A percentile compares a stretch with the other conserved stretches of the same genome.
phyloP scores from a whole-genome alignment of 2,329 filamentous ascomycete genomes.

The Ambrosiella cleistominuta region DNA sequence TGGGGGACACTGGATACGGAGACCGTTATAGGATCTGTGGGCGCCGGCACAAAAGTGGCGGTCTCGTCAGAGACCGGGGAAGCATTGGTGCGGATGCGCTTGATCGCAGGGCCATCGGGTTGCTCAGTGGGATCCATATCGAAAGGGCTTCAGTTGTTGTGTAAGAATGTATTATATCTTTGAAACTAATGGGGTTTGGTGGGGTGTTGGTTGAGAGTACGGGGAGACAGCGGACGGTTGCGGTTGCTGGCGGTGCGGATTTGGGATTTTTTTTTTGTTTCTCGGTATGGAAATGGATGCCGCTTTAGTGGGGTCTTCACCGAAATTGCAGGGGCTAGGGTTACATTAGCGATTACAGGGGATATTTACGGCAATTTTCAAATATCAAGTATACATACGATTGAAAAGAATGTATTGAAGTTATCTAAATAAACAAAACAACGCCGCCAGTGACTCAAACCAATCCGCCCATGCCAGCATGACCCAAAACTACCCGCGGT shows the following conservation, averaged over 20 bases:
- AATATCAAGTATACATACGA: no score
- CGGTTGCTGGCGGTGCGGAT: neutral
- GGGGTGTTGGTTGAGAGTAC: neutral
- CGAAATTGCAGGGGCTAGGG: neutral
- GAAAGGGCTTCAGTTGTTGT: neutral
- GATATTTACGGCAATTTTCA: neutral
- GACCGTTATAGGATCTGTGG: slow-evolving; percentile 14
- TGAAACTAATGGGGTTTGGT: neutral
- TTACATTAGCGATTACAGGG: neutral
- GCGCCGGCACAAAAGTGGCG: slow-evolving; percentile 6
- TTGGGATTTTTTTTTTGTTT: neutral
- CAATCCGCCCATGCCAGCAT: no score
- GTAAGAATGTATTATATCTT: neutral
- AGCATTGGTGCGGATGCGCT: slow-evolving; percentile 33
- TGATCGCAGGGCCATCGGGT: slow-evolving; percentile 29
- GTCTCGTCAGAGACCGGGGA: slow-evolving; percentile 2
- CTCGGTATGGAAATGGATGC: neutral
- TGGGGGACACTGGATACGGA: slow-evolving; percentile 3
- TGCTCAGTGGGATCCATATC: neutral
- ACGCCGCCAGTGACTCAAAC: no score
- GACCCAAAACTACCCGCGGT: no score
- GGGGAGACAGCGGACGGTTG: neutral
- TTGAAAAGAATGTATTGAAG: no score
- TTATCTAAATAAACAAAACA: no score
- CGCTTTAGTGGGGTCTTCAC: neutral